These are phyloP conservation scores for Asterochloris sp. DNA, from an alignment of 139 green algal species.

Conservation along the genomic window DNA sequence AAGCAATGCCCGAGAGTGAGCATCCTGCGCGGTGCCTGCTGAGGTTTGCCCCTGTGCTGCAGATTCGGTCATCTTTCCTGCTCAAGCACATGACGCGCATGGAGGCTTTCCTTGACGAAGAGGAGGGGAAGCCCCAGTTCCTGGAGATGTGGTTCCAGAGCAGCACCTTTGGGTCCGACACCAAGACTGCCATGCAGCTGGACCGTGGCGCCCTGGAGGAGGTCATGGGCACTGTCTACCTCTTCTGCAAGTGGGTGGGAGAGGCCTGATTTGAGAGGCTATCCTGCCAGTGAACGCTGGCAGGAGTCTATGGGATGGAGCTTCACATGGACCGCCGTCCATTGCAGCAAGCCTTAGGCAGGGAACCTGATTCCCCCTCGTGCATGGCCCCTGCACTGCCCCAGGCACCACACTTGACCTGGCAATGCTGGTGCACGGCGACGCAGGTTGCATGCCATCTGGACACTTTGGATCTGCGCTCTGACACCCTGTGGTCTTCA, in stretches of 20 bases:
- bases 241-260: conserved; percentile 31
- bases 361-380: too few species aligned
- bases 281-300: background rate
- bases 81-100: conserved; percentile 37
- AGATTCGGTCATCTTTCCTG: conserved; percentile 37
- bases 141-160: conserved; percentile 36
- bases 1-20: too few species aligned
- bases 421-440: too few species aligned
- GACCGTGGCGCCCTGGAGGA: conserved; percentile 20
- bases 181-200: conserved; percentile 23
- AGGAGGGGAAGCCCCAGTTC: background rate
- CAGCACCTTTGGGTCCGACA: conserved; percentile 37
- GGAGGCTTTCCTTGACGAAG: conserved; percentile 28
- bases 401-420: too few species aligned
- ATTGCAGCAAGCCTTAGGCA: too few species aligned
- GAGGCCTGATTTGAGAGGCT: background rate
- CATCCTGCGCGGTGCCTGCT: background rate
- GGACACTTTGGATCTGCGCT: too few species aligned
- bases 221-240: conserved; percentile 38
- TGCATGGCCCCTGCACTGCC: too few species aligned
- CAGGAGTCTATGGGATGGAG: background rate
- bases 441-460: too few species aligned
- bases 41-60: background rate
- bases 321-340: too few species aligned
- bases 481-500: too few species aligned